Conservation (phyloP, 345 rosid genomes). For the Aegle marmelos region DNA sequence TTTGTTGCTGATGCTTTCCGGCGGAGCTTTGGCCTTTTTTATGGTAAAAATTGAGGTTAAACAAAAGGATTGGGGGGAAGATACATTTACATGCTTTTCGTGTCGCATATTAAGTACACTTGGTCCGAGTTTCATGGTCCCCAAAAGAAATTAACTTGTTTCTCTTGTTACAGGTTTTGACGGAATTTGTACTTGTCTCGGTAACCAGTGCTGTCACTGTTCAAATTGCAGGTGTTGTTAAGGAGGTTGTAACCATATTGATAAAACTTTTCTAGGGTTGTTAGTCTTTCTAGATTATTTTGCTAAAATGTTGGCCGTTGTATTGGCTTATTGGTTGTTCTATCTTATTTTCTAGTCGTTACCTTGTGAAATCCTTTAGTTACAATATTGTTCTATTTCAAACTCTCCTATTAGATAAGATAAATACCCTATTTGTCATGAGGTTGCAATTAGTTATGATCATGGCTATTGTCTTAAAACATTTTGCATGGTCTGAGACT, state of each 20-base stretch:
- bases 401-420: neutral
- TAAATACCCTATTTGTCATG: neutral
- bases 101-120: neutral
- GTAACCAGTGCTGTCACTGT: conserved; percentile 99
- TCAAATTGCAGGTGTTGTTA: conserved; percentile 96
- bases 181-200: conserved; percentile 85
- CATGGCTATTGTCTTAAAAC: neutral
- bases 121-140: neutral
- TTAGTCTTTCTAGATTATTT: neutral
- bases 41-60: conserved; percentile 54
- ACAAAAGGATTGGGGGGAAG: neutral
- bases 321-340: neutral
- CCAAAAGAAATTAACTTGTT: conserved; percentile 7
- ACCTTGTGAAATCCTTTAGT: neutral
- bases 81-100: neutral
- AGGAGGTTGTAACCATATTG: conserved; percentile 98
- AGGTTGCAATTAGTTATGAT: neutral
- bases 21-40: conserved; percentile 92
- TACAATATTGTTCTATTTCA: neutral
- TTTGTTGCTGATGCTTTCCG: conserved; percentile 89
- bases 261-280: conserved; percentile 30
- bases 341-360: neutral
- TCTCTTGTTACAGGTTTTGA: conserved; percentile 67
- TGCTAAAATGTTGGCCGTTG: neutral
- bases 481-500: neutral